Evolutionary conservation across 805 yeast species (phyloP), one percentile per base, ranked within the genome.

Genomic region (Lachancea quebecensis): DNA sequence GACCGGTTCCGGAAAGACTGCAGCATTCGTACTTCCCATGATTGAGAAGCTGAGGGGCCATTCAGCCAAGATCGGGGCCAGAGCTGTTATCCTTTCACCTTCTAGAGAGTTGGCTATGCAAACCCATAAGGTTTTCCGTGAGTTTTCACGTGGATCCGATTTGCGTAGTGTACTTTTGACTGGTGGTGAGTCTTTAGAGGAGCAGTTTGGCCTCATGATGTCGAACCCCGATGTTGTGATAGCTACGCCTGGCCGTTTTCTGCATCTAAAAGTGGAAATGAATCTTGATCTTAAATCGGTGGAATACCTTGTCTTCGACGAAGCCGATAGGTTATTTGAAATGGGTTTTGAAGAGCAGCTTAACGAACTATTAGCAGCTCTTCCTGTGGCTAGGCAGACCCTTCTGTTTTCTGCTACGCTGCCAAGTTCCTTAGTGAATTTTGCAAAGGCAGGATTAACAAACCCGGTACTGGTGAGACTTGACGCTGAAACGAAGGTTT

Each of bases 151-250:
- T 48, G 95, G 95, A 5, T 80, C 95, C 0, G 95, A 88, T 57
- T 72, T 93, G 52, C 77, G 96, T 55, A 72, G 87, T 14, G 79
- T 85, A 11, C 72, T 90, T 41, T 70, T 93, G 28, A 91, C 95
- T 47, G 99, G 99, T 69, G 99, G 99, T 71, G 99, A 93, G 60
- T 86, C 96, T n/a, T 70, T 93, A 58, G 99, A 93, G 60, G 97
- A 91, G 45, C 99, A 93, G 69, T 93, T 93, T 62, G 73, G 85
- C 17, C 79, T 86, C 62, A 87, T 93, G 95, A 82, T 90, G 85
- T 67, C 81, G 45, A 88, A 89, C 59, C 99, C 99, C 0, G 99
- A 93, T 69, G 81, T 95, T 31, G 75, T 93, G 34, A 82, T 93
- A 47, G 98, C 98, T 16, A 93, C 99, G 0, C 99, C 99, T 0